Base-by-base conservation (phyloP, 108 stramenopile genomes). In the Thalassiosira profunda region DNA sequence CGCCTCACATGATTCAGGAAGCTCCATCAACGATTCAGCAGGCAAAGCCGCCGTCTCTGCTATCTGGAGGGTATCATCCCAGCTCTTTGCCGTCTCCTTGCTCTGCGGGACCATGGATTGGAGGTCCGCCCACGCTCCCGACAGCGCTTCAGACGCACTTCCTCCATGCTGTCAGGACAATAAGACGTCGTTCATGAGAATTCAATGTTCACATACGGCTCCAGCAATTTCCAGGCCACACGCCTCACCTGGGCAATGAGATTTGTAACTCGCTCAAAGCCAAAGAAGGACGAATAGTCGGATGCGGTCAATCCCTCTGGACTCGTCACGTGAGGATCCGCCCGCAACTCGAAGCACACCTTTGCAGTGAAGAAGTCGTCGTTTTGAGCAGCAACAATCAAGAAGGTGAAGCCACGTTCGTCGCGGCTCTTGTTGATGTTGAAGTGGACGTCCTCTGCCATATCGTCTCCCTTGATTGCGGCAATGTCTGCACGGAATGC, bases 381-480 rank as follows among this genome's bases (percentile, higher is more conserved):
- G 42, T 58, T 58, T 44, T 44, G 38, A 41, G 57, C 41, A 4
- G 57, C 57, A 44, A 58, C 17, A 23, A 44, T 41, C 37, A 58
- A 44, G 41, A 58, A 37, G 18, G 57, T 44, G 23, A 44, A 44
- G 25, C 57, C 57, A 18, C 42, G 41, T 36, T 58, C 41, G n/a
- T 41, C 42, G 41, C 37, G 41, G 17, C 42, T 58, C 24, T 42
- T 21, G 44, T 58, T 42, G 8, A 58, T 41, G 42, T 58, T 24
- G 4, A 58, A 58, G 41, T 41, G 24, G 57, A 21, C 38, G 21
- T 58, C 35, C 15, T 58, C 34, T 17, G 41, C 42, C 9, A 15
- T 44, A 15, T 15, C 57, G 5, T 7, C 9, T 21, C 57, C 57
- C 11, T 43, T 58, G 57, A 58, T 11, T n/a, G 41, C 1, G 6